These are phyloP conservation scores for Sarocladium kiliense DNA, from an alignment of 2,329 filamentous ascomycete species.

Conservation along the genomic window DNA sequence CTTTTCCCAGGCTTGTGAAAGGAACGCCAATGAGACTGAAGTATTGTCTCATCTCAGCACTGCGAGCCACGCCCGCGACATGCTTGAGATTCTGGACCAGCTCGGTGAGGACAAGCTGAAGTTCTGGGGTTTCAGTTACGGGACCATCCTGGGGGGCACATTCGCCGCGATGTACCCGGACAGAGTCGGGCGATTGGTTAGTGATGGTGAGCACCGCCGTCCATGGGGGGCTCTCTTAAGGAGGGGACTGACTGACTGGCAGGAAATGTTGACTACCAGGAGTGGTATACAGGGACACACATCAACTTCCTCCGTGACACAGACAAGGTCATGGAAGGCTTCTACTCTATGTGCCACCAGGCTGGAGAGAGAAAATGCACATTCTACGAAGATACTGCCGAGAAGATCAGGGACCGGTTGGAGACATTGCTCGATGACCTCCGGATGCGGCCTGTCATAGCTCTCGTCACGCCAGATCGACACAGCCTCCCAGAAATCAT, in stretches of 20 bases:
- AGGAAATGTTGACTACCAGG: conserved; percentile 48
- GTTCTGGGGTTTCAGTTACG: conserved; percentile 54
- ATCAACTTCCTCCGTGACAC: conserved; percentile 47
- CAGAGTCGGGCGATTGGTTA: conserved; percentile 42
- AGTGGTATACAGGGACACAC: conserved; percentile 43
- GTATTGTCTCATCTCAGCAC: conserved; percentile 38
- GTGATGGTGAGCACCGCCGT: conserved; percentile 35
- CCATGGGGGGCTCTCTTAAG: background rate
- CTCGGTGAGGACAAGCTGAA: conserved; percentile 36
- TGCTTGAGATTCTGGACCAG: conserved; percentile 40
- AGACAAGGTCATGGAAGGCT: conserved; percentile 47
- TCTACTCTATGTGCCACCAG: conserved; percentile 48
- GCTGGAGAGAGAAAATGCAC: conserved; percentile 44
- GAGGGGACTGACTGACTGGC: conserved; percentile 1
- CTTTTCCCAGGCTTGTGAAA: conserved; percentile 38
- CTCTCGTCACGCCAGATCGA: conserved; percentile 23
- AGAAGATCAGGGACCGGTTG: conserved; percentile 33
- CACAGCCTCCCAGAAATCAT: conserved; percentile 42
- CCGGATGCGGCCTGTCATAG: conserved; percentile 36
- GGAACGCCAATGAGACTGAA: conserved; percentile 26
- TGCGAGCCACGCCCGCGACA: conserved; percentile 38
- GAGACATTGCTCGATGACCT: conserved; percentile 34
- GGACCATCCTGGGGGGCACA: conserved; percentile 45
- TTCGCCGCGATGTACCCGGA: conserved; percentile 50
- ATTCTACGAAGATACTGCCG: conserved; percentile 32